Conservation (phyloP, 345 rosid genomes). For the Eutrema japonicum region DNA sequence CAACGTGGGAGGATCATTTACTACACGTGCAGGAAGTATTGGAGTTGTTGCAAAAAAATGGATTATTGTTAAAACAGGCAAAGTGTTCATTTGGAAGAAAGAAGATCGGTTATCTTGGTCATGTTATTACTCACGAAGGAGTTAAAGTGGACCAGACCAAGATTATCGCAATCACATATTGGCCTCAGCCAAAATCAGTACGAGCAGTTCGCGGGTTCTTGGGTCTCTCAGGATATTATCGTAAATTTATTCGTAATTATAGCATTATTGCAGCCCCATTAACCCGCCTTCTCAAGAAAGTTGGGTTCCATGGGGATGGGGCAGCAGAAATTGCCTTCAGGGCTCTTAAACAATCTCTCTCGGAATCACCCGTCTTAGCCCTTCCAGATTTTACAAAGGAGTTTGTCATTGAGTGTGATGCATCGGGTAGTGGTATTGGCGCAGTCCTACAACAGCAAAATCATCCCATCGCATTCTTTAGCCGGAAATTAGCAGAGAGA, state of each 20-base stretch:
- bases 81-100: background rate
- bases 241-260: background rate
- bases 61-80: background rate
- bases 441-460: background rate
- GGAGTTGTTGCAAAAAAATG: background rate
- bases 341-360: background rate
- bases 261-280: background rate
- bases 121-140: background rate
- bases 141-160: background rate
- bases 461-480: background rate
- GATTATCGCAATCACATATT: rapidly evolving
- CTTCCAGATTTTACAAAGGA: background rate
- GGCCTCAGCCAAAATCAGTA: background rate
- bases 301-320: background rate
- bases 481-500: rapidly evolving
- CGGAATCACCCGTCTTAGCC: background rate
- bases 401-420: background rate
- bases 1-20: background rate
- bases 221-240: background rate
- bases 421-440: background rate
- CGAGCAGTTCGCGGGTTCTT: background rate
- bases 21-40: background rate
- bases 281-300: background rate
- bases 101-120: background rate
- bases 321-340: background rate